These are phyloP conservation scores for Vanilla planifolia DNA, from an alignment of 106 monocot genomes.

Conservation along the genomic window DNA sequence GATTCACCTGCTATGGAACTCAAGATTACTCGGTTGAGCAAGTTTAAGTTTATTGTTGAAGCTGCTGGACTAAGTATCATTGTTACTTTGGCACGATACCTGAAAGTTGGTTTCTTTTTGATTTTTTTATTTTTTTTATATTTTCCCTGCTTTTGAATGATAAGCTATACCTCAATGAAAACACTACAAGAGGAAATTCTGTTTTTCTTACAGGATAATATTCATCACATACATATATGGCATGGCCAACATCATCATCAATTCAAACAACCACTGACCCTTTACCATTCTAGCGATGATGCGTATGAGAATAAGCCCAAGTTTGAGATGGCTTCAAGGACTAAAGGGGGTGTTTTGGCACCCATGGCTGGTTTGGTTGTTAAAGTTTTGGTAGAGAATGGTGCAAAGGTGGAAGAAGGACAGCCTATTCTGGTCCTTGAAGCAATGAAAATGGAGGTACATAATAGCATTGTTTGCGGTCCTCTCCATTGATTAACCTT, in stretches of 20 bases:
- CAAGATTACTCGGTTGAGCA: slow-evolving; percentile 41
- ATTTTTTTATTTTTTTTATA: background rate
- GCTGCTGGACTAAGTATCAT: slow-evolving; percentile 43
- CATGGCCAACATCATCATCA: slow-evolving; percentile 74
- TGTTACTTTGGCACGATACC: slow-evolving; percentile 60
- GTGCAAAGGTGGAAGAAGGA: slow-evolving; percentile 64
- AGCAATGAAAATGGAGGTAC: slow-evolving; percentile 99
- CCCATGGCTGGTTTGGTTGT: slow-evolving; percentile 98
- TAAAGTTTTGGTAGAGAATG: slow-evolving; percentile 75
- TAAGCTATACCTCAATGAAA: too few species aligned
- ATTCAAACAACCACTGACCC: slow-evolving; percentile 44
- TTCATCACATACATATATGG: slow-evolving; percentile 84
- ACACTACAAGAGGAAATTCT: background rate
- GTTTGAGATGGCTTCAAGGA: slow-evolving; percentile 31
- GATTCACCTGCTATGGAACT: slow-evolving; percentile 41
- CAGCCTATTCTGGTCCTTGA: slow-evolving; percentile 87
- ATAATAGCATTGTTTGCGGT: slow-evolving; percentile 1
- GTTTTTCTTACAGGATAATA: slow-evolving; percentile 39
- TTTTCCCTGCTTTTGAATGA: background rate
- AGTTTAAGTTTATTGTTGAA: slow-evolving; percentile 60
- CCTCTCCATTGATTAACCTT: background rate
- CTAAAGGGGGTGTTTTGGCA: slow-evolving; percentile 82
- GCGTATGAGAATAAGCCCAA: slow-evolving; percentile 24
- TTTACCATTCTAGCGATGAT: slow-evolving; percentile 38
- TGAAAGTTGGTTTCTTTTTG: slow-evolving; percentile 36